Conservation (phyloP, 2,329 filamentous ascomycete species). For the Neofusicoccum sp. region DNA sequence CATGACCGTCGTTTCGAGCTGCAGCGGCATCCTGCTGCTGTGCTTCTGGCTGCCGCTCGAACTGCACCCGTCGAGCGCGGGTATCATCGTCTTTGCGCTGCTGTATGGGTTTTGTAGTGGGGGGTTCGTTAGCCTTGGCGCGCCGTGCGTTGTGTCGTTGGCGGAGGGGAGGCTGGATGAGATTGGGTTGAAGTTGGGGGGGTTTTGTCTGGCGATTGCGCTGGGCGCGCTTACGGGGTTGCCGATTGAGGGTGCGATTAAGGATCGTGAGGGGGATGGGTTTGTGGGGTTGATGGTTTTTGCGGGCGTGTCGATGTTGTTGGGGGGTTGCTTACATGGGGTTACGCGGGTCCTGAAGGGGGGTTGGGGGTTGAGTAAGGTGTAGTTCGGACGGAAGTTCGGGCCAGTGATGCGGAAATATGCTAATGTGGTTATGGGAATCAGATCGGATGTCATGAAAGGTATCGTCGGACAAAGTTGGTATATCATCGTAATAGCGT, state of each 20-base stretch:
- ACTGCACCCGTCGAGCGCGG: slow-evolving; percentile 42
- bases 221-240: slow-evolving; percentile 18
- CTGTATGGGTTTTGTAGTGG: slow-evolving; percentile 52
- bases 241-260: slow-evolving; percentile 20
- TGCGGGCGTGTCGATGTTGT: not conserved
- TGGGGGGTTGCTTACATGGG: not conserved
- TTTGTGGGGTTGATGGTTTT: slow-evolving; percentile 8
- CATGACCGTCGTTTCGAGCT: slow-evolving; percentile 47
- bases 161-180: slow-evolving; percentile 11
- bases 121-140: slow-evolving; percentile 44
- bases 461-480: no score
- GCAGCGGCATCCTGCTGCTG: slow-evolving; percentile 46
- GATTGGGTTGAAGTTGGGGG: slow-evolving; percentile 16
- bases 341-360: not conserved
- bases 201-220: slow-evolving; percentile 17
- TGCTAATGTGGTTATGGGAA: no score
- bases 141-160: slow-evolving; percentile 17
- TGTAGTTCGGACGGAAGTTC: no score
- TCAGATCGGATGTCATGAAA: no score
- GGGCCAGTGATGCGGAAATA: no score
- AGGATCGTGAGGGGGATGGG: not conserved
- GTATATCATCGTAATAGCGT: no score
- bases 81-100: slow-evolving; percentile 42
- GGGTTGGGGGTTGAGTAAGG: not conserved
- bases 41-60: slow-evolving; percentile 35